Evolutionary conservation across 2,329 filamentous ascomycete species (phyloP), one percentile per base, ranked within the genome.

Genomic region (Xylariaceae sp.): DNA sequence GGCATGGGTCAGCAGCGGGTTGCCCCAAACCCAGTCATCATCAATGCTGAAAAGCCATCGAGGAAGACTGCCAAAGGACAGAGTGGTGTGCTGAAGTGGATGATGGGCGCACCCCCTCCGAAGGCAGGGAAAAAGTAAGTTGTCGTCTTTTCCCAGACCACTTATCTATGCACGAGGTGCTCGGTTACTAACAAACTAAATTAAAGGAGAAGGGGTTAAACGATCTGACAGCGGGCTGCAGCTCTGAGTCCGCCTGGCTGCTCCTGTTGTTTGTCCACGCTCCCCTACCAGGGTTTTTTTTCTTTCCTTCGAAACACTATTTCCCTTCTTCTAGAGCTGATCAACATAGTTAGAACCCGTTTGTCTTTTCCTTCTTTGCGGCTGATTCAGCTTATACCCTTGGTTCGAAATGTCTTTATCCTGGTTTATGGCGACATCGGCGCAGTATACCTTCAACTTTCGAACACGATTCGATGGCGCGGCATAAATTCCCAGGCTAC

Each of bases 41-140:
- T 66, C 1, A 47, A 52, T 3, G 59, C 52, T 11, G 51, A 55
- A 41, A 59, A 57, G 43, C n/a, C 47, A 13, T 1, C 51, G 11
- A 60, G 54, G 41, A 59, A 57, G 43, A 12, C 46, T 14, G 40
- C 27, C 21, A 55, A 50, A 37, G 58, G 57, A 34, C 36, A 50
- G 12, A 51, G 50, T 11, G 51, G 55, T 5, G 41, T 65, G 37
- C 50, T 64, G 8, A 55, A 50, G 8, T 66, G 60, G 59, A 54
- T 48, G 43, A 35, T 64, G 42, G 56, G 55, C 5, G 47, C 42
- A 14, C 44, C 46, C 31, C 52, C 55, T 4, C 7, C 32, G 7
- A 61, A 59, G 46, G 34, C 46, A 19, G 46, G 48, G 38, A 66
- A 53, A 50, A 61, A 57, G 60, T 62, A 43, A 48, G 57, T 51